phyloP scores from a whole-genome alignment of 2,329 filamentous ascomycete species.

The Trichoderma sp. region DNA sequence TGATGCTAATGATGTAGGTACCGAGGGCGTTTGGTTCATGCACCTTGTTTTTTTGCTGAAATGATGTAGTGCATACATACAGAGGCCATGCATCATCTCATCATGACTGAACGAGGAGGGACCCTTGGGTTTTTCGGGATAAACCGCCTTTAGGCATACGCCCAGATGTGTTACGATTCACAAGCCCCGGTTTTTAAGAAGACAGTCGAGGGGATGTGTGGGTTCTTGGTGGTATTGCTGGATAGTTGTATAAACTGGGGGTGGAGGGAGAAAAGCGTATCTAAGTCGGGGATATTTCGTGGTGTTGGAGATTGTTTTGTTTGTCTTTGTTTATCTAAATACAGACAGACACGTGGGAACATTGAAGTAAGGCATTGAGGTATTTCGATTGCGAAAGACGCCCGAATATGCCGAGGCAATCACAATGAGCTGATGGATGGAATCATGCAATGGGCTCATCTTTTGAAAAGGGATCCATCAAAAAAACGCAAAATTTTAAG shows the following conservation, averaged over 20 bases:
- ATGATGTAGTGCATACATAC: slow-evolving; percentile 1
- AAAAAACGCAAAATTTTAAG: not conserved
- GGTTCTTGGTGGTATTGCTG: not conserved
- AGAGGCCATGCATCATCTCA: slow-evolving; percentile 6
- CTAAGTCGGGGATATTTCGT: not conserved
- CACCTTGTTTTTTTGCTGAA: not conserved
- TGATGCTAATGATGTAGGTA: not conserved
- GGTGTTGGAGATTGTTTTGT: not conserved
- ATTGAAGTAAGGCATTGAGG: not conserved
- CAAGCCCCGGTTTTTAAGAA: not conserved
- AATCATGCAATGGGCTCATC: not conserved
- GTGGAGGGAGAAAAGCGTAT: not conserved
- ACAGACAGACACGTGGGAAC: not conserved
- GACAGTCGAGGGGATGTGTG: not conserved
- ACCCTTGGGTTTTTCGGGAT: not conserved
- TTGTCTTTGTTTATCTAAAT: not conserved
- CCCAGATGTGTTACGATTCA: not conserved
- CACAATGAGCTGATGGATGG: not conserved
- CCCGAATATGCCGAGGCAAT: not conserved
- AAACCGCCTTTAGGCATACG: not conserved
- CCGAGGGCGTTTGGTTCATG: slow-evolving; percentile 11
- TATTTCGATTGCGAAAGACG: not conserved
- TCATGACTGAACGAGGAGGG: not conserved
- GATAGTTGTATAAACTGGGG: not conserved
- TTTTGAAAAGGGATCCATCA: not conserved